Percentiles rank a stretch among this genome's conserved stretches.
Evolutionary conservation across 2,329 filamentous ascomycete genomes (phyloP).

Genomic region (Penicillium sp.): DNA sequence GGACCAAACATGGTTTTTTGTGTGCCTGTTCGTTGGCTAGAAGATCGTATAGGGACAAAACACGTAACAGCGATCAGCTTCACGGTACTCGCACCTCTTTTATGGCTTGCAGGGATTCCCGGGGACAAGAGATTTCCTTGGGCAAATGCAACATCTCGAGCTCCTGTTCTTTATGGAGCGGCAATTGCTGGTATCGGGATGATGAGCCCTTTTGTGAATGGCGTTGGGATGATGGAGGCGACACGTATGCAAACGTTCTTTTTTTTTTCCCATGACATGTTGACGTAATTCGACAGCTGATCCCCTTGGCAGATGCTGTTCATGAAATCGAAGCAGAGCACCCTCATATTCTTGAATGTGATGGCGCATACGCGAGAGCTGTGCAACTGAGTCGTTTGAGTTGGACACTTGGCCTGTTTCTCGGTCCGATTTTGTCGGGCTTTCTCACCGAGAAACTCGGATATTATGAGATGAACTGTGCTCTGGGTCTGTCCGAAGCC

Average conservation of each 20-base stretch:
- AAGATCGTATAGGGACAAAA: constrained; percentile 30
- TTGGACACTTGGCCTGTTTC: constrained; percentile 29
- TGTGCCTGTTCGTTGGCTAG: constrained; percentile 59
- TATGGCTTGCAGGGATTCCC: constrained; percentile 35
- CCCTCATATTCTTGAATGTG: not conserved
- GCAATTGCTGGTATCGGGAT: constrained; percentile 26
- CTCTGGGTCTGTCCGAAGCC: constrained; percentile 19
- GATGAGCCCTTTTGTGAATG: constrained; percentile 30
- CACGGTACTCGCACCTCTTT: constrained; percentile 23
- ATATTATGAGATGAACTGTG: constrained; percentile 28
- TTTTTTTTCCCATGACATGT: not conserved
- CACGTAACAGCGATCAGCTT: constrained; percentile 31
- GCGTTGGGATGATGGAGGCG: constrained; percentile 34
- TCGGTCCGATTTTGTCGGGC: constrained; percentile 28
- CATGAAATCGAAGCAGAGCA: not conserved
- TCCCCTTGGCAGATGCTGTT: not conserved
- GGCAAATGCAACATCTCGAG: constrained; percentile 21
- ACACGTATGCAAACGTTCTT: constrained; percentile 27
- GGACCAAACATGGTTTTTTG: constrained; percentile 62
- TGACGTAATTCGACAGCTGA: not conserved
- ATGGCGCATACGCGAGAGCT: not conserved
- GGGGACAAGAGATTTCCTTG: constrained; percentile 33
- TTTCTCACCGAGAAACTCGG: constrained; percentile 23
- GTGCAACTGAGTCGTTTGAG: constrained; percentile 27
- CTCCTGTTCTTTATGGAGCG: constrained; percentile 27